These are phyloP conservation scores for Saturnispora dispora DNA, from an alignment of 805 yeast genomes.

Conservation along the genomic window DNA sequence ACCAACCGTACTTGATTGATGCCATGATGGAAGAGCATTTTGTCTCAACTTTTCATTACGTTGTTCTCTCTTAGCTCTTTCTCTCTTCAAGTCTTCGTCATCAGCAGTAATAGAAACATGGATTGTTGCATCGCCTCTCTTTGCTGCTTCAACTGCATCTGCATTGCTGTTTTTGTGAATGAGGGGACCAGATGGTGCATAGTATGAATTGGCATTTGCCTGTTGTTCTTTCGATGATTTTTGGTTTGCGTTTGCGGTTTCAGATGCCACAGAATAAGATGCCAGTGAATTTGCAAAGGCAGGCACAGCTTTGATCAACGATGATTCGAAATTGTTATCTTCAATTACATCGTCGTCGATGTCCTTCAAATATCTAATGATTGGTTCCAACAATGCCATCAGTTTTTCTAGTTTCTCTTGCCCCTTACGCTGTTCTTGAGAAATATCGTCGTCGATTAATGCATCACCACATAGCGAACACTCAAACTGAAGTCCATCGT, in stretches of 20 bases:
- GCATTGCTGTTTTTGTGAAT: conserved; percentile 22
- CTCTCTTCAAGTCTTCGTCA: conserved; percentile 62
- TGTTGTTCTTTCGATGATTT: not conserved
- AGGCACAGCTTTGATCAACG: conserved; percentile 76
- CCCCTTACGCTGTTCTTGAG: conserved; percentile 68
- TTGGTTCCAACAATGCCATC: conserved; percentile 85
- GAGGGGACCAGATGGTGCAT: conserved; percentile 7
- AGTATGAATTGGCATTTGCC: conserved; percentile 2
- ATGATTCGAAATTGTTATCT: conserved; percentile 83
- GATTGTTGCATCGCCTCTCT: conserved; percentile 67
- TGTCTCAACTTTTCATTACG: conserved; percentile 69
- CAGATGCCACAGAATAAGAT: conserved; percentile 50
- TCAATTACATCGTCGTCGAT: conserved; percentile 74
- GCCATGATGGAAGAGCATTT: conserved; percentile 97
- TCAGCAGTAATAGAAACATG: conserved; percentile 85
- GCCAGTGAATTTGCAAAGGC: conserved; percentile 65
- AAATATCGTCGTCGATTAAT: conserved; percentile 80
- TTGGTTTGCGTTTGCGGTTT: conserved; percentile 16
- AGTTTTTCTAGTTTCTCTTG: conserved; percentile 75
- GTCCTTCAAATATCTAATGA: conserved; percentile 71
- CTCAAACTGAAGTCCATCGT: conserved; percentile 68
- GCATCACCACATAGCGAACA: conserved; percentile 78
- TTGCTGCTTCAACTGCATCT: conserved; percentile 25
- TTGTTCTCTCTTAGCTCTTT: conserved; percentile 55
- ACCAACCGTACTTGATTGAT: conserved; percentile 83